Conservation (phyloP, 2,329 filamentous ascomycete species). For the Alternaria angustiovoidea region DNA sequence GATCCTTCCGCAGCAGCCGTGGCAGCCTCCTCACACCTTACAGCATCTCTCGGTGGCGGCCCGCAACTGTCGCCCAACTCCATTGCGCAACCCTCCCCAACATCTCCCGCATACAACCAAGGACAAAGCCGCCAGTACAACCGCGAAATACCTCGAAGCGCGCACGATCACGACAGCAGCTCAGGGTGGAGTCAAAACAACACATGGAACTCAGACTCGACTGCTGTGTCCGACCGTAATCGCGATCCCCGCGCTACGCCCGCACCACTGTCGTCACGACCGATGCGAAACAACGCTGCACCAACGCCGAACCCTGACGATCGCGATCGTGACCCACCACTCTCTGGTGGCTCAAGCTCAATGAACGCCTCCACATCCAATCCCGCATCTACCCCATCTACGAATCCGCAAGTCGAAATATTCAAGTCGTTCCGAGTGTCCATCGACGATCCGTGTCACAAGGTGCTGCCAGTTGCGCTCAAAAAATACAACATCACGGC, state of each 20-base stretch:
- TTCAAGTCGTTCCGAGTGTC: slow-evolving; percentile 99
- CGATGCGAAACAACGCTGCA: slow-evolving; percentile 40
- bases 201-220: slow-evolving; percentile 42
- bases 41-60: slow-evolving; percentile 55
- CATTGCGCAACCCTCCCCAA: slow-evolving; percentile 57
- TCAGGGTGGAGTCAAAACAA: slow-evolving; percentile 40
- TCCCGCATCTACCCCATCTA: slow-evolving; percentile 36
- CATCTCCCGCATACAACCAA: slow-evolving; percentile 58
- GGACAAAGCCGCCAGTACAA: slow-evolving; percentile 42
- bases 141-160: slow-evolving; percentile 42
- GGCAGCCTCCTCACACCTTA: slow-evolving; percentile 60
- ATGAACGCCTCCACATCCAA: slow-evolving; percentile 34
- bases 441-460: slow-evolving; percentile 97
- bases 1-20: slow-evolving; percentile 61
- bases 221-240: slow-evolving; percentile 37
- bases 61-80: slow-evolving; percentile 53
- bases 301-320: slow-evolving; percentile 43
- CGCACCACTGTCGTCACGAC: slow-evolving; percentile 39
- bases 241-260: slow-evolving; percentile 46
- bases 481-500: slow-evolving; percentile 99
- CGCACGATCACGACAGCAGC: slow-evolving; percentile 44
- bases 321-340: slow-evolving; percentile 40
- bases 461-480: slow-evolving; percentile 91
- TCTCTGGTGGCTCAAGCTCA: slow-evolving; percentile 45
- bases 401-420: slow-evolving; percentile 77